Evolutionary conservation across 2,329 filamentous ascomycete genomes (phyloP).

Genomic region (Cryphonectria parasitica): DNA sequence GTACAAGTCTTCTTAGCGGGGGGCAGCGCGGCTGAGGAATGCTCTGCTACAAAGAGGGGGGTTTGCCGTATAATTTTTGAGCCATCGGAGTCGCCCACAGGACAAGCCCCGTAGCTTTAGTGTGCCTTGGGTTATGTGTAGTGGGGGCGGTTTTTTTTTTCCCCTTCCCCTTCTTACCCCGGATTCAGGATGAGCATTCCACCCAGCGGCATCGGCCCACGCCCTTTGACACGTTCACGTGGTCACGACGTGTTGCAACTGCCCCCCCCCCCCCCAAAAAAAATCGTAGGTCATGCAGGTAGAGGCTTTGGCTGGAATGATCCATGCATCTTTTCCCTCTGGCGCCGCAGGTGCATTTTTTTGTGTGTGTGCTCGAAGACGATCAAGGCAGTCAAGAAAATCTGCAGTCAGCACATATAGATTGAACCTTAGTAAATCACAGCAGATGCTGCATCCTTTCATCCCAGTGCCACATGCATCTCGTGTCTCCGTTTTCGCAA

Average conservation of each 20-base stretch:
- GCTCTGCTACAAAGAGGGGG: neutral
- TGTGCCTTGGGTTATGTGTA: neutral
- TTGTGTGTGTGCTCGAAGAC: neutral
- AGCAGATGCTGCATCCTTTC: neutral
- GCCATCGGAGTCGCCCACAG: neutral
- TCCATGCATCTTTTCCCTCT: neutral
- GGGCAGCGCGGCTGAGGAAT: neutral
- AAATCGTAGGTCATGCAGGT: neutral
- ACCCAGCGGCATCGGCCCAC: constrained; percentile 7
- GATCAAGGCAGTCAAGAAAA: neutral
- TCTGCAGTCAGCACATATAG: neutral
- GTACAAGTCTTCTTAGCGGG: neutral
- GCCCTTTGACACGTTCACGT: neutral
- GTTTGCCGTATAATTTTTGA: neutral
- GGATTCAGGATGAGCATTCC: constrained; percentile 1
- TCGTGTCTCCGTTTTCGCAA: neutral
- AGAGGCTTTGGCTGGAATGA: neutral
- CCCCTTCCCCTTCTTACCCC: neutral
- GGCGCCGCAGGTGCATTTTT: neutral
- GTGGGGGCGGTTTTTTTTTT: constrained; percentile 18
- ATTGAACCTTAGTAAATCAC: neutral
- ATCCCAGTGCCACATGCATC: neutral
- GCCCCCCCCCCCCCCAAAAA: neutral
- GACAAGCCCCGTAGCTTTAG: neutral
- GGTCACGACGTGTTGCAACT: neutral